Base-by-base conservation (phyloP, 1,284 basidiomycete species). In the Ceratobasidium papillatum region DNA sequence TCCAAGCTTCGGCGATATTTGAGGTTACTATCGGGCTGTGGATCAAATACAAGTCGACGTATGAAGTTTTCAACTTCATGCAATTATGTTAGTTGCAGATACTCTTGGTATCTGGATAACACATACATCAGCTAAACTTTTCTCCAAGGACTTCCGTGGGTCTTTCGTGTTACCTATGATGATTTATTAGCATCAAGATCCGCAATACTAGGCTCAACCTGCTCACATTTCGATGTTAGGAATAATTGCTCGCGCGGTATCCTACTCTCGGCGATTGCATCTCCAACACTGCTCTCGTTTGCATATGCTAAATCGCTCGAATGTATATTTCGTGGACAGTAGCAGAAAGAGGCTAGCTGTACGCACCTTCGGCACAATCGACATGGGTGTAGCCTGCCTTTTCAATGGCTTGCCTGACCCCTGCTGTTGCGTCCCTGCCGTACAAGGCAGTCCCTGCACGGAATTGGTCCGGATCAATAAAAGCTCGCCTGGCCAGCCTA, bases 1-100 rank as follows among this genome's bases (percentile, higher is more conserved):
- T 78, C 85, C 85, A 86, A 17, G 79, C 79, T 30, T 74, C 61
- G 27, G 65, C 75, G n/a, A 72, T 45, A 27, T 72, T 72, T 32
- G 69, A 41, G 30, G 69, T 72, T 4, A 47, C 19, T 59, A 82
- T 69, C 9, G 83, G 81, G 73, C 79, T 80, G 78, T 86, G 85
- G 22, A 85, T 82, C n/a, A 86, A 80, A 76, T 80, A 83, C 3
- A 80, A 76, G 74, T 80, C 82, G 61, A 85, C 82, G 71, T 84
- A 83, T 34, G 69, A 32, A 1, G 69, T 72, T 72, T 61, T 43
- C 32, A 72, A 32, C 69, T 72, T n/a, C n/a, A 52, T 38, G 41
- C 11, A n/a, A n/a, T 14, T 38, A 22, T 19, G 38, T 32, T 0
- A 9, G 25, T n/a, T 54, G 17, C 11, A 25, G 43, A n/a, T 22